Base-by-base conservation (phyloP, 331 rosid species). In the Spiraea crenata region DNA sequence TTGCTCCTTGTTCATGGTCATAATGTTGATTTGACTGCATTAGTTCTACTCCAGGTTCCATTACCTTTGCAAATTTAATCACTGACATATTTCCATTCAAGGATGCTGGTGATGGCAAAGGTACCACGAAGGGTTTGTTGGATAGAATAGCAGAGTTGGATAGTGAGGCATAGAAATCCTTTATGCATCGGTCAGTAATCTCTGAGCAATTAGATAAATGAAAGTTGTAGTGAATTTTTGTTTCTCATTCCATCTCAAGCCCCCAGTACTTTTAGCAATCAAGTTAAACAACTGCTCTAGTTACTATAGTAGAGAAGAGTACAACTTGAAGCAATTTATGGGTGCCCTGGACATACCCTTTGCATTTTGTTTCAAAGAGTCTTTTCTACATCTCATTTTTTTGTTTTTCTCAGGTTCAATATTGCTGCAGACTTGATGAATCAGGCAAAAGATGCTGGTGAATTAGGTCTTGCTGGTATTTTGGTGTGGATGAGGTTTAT, bases 401-500 rank as follows among this genome's bases (percentile, higher is more conserved):
- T 73, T 68, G 16, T 20, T 74, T 78, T 65, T 46, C 66, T 51
- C 93, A 95, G 99, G 76, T 95, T 89, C 81, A 95, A 95, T 81
- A 95, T 95, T 83, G 99, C 99, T 15, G 90, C 96, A 10, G 97
- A 91, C 80, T 84, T 95, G 83, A 72, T 77, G n/a, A 89, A 76
- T 74, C 82, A 86, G 85, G 96, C 96, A 66, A 95, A 83, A 82
- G 86, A 83, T 49, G 84, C 89, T 73, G 97, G 97, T 5, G 84
- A 82, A 71, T 73, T 83, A 79, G 99, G 97, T 70, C 82, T 95
- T 64, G 96, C 93, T 0, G 97, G 89, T 45, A 85, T 95, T 61
- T 83, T 95, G 84, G 97, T 95, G 72, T 95, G 99, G 99, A 89
- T 91, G 97, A 87, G 99, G 79, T 91, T 91, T 82, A 95, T 91